A percentile compares a stretch with the other conserved stretches of the same genome.
Evolutionary conservation across 257 asterid species (phyloP).

Genomic region (Linderniella brevidens): DNA sequence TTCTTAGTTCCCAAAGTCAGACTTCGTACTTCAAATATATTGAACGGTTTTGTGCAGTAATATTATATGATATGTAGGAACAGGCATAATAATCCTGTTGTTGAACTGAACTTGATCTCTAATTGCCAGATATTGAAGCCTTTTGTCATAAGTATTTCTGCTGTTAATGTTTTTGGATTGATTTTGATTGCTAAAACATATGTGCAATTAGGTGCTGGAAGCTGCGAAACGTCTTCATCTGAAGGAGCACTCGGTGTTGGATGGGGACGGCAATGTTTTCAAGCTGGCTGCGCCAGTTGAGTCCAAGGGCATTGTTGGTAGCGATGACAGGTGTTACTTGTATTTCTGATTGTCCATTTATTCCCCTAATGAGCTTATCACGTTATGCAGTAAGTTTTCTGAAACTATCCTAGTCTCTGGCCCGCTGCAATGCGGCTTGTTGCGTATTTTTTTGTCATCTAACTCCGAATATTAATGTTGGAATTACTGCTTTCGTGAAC

Average conservation of each 20-base stretch:
- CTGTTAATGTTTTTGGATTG: not conserved
- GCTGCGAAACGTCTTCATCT: constrained; percentile 87
- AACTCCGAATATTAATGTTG: too few species aligned
- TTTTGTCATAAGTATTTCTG: too few species aligned
- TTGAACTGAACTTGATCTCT: not conserved
- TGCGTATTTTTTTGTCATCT: too few species aligned
- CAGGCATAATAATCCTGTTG: not conserved
- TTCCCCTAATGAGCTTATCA: too few species aligned
- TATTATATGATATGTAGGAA: too few species aligned
- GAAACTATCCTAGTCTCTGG: not conserved
- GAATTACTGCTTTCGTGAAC: too few species aligned
- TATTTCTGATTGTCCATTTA: not conserved
- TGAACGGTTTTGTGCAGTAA: too few species aligned
- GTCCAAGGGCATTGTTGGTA: constrained; percentile 98
- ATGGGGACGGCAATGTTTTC: constrained; percentile 66
- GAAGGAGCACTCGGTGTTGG: constrained; percentile 79
- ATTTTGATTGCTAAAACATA: too few species aligned
- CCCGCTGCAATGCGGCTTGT: not conserved
- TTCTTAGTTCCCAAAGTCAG: not conserved
- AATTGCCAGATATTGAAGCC: too few species aligned
- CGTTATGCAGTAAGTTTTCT: too few species aligned
- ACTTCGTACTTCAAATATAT: not conserved
- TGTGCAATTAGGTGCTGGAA: constrained; percentile 46
- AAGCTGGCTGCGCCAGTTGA: constrained; percentile 96
- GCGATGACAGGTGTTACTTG: constrained; percentile 74